Conservation (phyloP, 768 basidiomycete genomes). For the Lactifluus volemus region DNA sequence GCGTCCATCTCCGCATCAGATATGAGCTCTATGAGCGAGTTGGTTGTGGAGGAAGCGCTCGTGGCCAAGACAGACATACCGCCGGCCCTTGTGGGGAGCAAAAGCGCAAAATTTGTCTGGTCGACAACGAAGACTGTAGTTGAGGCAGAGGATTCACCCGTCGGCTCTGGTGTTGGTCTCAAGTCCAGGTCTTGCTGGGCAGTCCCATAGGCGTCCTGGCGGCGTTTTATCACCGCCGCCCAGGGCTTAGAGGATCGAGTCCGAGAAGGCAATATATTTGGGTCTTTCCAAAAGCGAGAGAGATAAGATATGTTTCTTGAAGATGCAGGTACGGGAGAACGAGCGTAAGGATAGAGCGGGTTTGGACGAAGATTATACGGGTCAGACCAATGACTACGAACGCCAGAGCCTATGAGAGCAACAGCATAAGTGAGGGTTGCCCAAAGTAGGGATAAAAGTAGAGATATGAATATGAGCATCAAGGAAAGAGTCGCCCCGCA, state of each 20-base stretch:
- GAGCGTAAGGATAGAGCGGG: slow-evolving; percentile 12
- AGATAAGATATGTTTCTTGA: background rate
- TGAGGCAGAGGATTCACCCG: slow-evolving; percentile 25
- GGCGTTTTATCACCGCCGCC: background rate
- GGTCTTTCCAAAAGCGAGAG: background rate
- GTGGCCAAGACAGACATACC: slow-evolving; percentile 23
- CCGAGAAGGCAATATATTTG: background rate
- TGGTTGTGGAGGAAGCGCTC: background rate
- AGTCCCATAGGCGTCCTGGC: background rate
- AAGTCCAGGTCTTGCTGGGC: slow-evolving; percentile 14
- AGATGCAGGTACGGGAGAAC: background rate
- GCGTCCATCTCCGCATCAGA: slow-evolving; percentile 34
- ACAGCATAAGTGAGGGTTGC: background rate
- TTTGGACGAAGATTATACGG: slow-evolving; percentile 17
- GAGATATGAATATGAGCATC: background rate
- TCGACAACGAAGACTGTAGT: slow-evolving; percentile 32
- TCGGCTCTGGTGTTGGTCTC: slow-evolving; percentile 34
- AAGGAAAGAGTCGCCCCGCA: slow-evolving; percentile 3
- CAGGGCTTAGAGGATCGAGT: background rate
- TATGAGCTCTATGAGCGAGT: slow-evolving; percentile 27
- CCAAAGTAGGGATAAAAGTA: background rate
- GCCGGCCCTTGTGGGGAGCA: slow-evolving; percentile 27
- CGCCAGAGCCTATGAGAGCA: slow-evolving; percentile 1
- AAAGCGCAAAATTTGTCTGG: slow-evolving; percentile 28
- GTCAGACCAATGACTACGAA: slow-evolving; percentile 15